Evolutionary conservation across 805 yeast genomes (phyloP).

Genomic region (Starmerella sirachaensis): DNA sequence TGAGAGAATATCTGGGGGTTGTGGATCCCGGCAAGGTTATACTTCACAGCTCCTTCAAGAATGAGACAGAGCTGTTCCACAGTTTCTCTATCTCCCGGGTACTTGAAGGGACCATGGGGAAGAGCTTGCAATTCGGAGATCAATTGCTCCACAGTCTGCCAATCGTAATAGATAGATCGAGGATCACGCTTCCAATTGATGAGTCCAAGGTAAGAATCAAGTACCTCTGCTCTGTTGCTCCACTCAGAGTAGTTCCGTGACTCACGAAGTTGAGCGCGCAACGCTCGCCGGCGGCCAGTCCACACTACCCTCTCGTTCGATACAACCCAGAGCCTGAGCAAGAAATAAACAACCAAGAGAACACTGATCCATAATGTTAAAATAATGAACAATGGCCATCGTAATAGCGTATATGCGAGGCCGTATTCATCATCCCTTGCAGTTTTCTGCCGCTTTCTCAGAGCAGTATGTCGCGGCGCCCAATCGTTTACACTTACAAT

Average conservation of each 20-base stretch:
- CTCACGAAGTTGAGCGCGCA: conserved; percentile 39
- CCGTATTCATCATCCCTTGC: conserved; percentile 25
- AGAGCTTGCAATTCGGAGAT: conserved; percentile 33
- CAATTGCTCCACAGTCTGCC: conserved; percentile 43
- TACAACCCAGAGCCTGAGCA: conserved; percentile 49
- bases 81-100: conserved; percentile 19
- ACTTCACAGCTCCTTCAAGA: conserved; percentile 54
- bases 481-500: conserved; percentile 24
- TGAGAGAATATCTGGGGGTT: conserved; percentile 61
- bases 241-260: conserved; percentile 50
- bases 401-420: conserved; percentile 37
- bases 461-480: conserved; percentile 14
- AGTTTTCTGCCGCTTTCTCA: conserved; percentile 6
- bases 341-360: conserved; percentile 39
- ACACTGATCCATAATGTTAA: conserved; percentile 44
- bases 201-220: conserved; percentile 49
- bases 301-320: conserved; percentile 52
- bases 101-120: conserved; percentile 21
- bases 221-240: conserved; percentile 42
- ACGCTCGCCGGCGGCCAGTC: conserved; percentile 43
- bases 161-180: conserved; percentile 56
- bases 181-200: conserved; percentile 54
- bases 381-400: conserved; percentile 54
- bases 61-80: conserved; percentile 40
- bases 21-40: conserved; percentile 70